phyloP scores from a whole-genome alignment of 768 basidiomycete species.

The Boletus subcaerulescens region DNA sequence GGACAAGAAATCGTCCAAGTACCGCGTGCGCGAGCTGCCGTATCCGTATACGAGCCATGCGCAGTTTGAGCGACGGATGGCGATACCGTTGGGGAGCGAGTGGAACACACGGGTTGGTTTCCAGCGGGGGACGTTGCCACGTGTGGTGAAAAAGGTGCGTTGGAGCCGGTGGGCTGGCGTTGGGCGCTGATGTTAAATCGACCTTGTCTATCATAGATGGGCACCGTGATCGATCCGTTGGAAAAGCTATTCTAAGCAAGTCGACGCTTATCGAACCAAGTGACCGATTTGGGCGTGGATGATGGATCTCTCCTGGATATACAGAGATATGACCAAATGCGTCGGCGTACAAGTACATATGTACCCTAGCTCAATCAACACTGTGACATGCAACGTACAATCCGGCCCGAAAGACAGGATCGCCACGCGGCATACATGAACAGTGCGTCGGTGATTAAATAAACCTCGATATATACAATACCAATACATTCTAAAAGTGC shows the following conservation, averaged over 20 bases:
- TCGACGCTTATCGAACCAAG: no score
- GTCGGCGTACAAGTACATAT: no score
- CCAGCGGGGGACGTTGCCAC: constrained; percentile 81
- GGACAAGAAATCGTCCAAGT: constrained; percentile 91
- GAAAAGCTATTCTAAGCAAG: constrained; percentile 44
- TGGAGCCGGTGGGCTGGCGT: no score
- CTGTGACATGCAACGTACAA: no score
- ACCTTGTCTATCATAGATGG: constrained; percentile 46
- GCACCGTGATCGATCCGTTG: constrained; percentile 66
- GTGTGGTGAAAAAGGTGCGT: constrained; percentile 80
- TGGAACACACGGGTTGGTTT: constrained; percentile 91
- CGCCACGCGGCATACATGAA: constrained; percentile 4
- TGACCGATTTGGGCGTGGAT: no score
- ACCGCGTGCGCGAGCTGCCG: constrained; percentile 87
- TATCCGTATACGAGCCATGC: constrained; percentile 92
- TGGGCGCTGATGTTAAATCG: no score
- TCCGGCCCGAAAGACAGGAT: neutral
- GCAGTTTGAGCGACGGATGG: constrained; percentile 86
- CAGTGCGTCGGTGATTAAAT: constrained; percentile 19
- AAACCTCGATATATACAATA: constrained; percentile 4
- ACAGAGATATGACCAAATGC: no score
- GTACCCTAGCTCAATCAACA: no score
- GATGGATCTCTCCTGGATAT: no score
- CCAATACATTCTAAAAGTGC: neutral
- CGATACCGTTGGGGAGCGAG: constrained; percentile 79